Evolutionary conservation across 2,329 filamentous ascomycete genomes (phyloP).

Genomic region (Aspergillus phoenicis): DNA sequence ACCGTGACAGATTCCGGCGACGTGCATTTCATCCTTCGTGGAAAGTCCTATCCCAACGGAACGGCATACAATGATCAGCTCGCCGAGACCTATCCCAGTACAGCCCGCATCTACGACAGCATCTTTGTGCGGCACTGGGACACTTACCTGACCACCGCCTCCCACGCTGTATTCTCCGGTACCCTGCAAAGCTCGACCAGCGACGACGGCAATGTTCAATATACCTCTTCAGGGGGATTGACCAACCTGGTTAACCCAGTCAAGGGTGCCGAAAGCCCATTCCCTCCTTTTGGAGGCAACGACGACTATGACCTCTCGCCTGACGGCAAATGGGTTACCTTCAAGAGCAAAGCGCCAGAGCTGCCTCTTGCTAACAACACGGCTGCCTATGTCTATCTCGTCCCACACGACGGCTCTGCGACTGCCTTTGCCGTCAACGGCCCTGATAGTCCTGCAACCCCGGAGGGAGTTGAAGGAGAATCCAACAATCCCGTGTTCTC

Average conservation of each 20-base stretch:
- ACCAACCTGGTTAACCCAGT: slow-evolving; percentile 44
- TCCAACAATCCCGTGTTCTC: slow-evolving; percentile 71
- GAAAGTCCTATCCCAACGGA: slow-evolving; percentile 68
- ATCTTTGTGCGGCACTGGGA: slow-evolving; percentile 86
- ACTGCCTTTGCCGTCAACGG: slow-evolving; percentile 51
- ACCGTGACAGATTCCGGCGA: slow-evolving; percentile 44
- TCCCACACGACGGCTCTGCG: slow-evolving; percentile 64
- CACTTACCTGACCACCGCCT: slow-evolving; percentile 68
- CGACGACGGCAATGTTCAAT: slow-evolving; percentile 39
- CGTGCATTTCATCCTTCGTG: slow-evolving; percentile 58
- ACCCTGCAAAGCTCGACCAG: slow-evolving; percentile 48
- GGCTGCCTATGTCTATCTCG: slow-evolving; percentile 78
- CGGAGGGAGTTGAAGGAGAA: slow-evolving; percentile 61
- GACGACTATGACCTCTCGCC: slow-evolving; percentile 72
- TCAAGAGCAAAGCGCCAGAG: slow-evolving; percentile 48
- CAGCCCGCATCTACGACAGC: slow-evolving; percentile 70
- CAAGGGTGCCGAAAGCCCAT: slow-evolving; percentile 49
- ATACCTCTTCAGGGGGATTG: slow-evolving; percentile 59
- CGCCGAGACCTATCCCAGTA: slow-evolving; percentile 62
- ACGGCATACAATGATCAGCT: slow-evolving; percentile 67
- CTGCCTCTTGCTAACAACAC: slow-evolving; percentile 62
- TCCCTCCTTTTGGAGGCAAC: slow-evolving; percentile 71
- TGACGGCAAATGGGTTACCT: slow-evolving; percentile 44
- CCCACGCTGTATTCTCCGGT: slow-evolving; percentile 73
- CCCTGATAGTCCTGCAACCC: slow-evolving; percentile 33